These are phyloP conservation scores for Peniophora sp. DNA, from an alignment of 1,284 basidiomycete species.

Conservation along the genomic window DNA sequence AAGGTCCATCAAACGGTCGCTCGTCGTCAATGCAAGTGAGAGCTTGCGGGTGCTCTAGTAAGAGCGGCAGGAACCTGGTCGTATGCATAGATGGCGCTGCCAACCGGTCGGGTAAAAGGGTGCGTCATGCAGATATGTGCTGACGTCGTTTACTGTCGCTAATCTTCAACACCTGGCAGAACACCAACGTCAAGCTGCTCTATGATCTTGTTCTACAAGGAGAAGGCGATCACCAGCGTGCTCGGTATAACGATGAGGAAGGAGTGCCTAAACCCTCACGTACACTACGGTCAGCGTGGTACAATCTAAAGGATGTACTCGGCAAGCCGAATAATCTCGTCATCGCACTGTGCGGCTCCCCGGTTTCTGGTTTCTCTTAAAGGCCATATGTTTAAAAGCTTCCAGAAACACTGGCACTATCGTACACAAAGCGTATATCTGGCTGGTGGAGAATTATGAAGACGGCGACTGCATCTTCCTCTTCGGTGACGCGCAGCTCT, in stretches of 20 bases:
- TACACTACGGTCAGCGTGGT: conserved; percentile 26
- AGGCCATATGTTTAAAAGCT: not conserved
- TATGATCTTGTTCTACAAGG: conserved; percentile 2
- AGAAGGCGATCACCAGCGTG: not conserved
- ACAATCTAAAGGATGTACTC: conserved; percentile 7
- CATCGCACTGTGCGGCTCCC: not conserved
- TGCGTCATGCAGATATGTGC: no score
- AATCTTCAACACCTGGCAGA: not conserved
- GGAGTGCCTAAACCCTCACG: conserved; percentile 35
- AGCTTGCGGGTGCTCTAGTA: no score
- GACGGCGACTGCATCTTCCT: conserved; percentile 6
- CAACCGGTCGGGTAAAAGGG: no score
- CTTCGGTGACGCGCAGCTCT: conserved; percentile 1
- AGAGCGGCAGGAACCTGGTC: no score
- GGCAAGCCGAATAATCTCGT: not conserved
- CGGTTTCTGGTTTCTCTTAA: not conserved
- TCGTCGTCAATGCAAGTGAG: no score
- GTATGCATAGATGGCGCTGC: no score
- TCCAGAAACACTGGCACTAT: conserved; percentile 4
- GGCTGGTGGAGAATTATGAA: conserved; percentile 6
- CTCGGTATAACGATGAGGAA: conserved; percentile 12
- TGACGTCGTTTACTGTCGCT: no score
- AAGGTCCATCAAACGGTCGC: no score
- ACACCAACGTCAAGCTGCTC: conserved; percentile 6
- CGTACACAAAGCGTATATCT: conserved; percentile 3